Evolutionary conservation across 768 basidiomycete genomes (phyloP).

Genomic region (Russula compacta): DNA sequence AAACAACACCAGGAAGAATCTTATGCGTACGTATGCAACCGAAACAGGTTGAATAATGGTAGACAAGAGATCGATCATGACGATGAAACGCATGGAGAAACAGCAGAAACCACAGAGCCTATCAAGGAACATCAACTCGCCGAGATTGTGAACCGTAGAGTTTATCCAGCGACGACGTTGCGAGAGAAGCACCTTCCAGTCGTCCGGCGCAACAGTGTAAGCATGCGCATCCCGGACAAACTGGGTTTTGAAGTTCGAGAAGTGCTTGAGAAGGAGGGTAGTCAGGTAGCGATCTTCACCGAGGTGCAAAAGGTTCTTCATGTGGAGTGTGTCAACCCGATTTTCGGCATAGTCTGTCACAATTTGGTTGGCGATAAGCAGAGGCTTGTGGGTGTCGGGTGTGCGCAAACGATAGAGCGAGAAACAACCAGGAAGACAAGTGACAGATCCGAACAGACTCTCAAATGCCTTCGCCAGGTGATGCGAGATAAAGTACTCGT

Average conservation of each 20-base stretch:
- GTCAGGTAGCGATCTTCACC: constrained; percentile 99
- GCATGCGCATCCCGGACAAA: constrained; percentile 94
- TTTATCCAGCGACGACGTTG: constrained; percentile 99
- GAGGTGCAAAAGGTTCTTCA: constrained; percentile 96
- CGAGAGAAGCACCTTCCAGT: constrained; percentile 88
- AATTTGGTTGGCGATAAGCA: constrained; percentile 86
- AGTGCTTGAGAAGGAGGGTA: constrained; percentile 91
- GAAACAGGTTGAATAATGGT: constrained; percentile 80
- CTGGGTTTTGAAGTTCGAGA: constrained; percentile 89
- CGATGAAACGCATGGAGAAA: constrained; percentile 98
- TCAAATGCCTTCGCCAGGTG: constrained; percentile 99
- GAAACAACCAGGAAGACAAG: constrained; percentile 98
- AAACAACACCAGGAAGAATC: neutral
- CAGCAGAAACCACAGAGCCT: constrained; percentile 95
- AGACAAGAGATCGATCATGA: constrained; percentile 92
- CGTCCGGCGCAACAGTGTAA: constrained; percentile 90
- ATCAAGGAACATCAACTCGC: constrained; percentile 85
- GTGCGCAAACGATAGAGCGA: constrained; percentile 93
- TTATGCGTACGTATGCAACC: constrained; percentile 76
- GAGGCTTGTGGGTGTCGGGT: constrained; percentile 89
- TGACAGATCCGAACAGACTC: constrained; percentile 92
- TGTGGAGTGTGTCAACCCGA: constrained; percentile 93
- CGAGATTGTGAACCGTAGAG: constrained; percentile 95
- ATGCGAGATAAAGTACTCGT: constrained; percentile 99
- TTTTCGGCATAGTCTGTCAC: constrained; percentile 93